Evolutionary conservation across 768 basidiomycete species (phyloP).

Genomic region (Leccinum sublutescens): DNA sequence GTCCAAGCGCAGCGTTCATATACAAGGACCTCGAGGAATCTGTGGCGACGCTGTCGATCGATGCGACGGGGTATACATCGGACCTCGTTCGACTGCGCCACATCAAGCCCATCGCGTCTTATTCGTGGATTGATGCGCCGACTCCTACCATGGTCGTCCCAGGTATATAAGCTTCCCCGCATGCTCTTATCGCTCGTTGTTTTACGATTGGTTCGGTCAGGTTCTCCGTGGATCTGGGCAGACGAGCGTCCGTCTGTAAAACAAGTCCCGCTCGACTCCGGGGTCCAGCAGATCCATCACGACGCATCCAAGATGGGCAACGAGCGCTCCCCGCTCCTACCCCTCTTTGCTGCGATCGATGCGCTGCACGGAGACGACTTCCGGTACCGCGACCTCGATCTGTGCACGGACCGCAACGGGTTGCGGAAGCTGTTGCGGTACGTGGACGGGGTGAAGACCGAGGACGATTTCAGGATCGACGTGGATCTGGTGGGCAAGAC

Average conservation of each 20-base stretch:
- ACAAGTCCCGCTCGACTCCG: slow-evolving; percentile 53
- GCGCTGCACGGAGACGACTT: slow-evolving; percentile 28
- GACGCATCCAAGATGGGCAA: slow-evolving; percentile 46
- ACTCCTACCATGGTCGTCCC: slow-evolving; percentile 53
- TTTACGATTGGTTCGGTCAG: no score
- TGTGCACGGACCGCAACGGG: slow-evolving; percentile 63
- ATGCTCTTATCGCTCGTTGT: background rate
- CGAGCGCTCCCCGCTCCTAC: slow-evolving; percentile 41
- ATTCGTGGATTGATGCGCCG: slow-evolving; percentile 47
- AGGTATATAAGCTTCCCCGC: slow-evolving; percentile 33
- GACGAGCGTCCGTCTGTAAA: slow-evolving; percentile 48
- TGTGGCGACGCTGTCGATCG: slow-evolving; percentile 18
- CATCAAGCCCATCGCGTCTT: slow-evolving; percentile 47
- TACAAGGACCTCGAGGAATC: slow-evolving; percentile 22
- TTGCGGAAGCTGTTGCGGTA: slow-evolving; percentile 63
- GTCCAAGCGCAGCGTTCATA: slow-evolving; percentile 13
- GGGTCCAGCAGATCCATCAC: slow-evolving; percentile 52
- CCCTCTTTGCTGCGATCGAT: slow-evolving; percentile 61
- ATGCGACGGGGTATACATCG: slow-evolving; percentile 8
- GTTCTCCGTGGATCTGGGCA: slow-evolving; percentile 59
- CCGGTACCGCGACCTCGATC: slow-evolving; percentile 37
- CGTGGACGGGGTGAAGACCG: slow-evolving; percentile 25
- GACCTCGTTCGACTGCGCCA: slow-evolving; percentile 36
- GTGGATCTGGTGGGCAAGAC: slow-evolving; percentile 61
- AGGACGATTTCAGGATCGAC: slow-evolving; percentile 65